Evolutionary conservation across 345 rosid genomes (phyloP).

Genomic region (Eucalyptus cloeziana): DNA sequence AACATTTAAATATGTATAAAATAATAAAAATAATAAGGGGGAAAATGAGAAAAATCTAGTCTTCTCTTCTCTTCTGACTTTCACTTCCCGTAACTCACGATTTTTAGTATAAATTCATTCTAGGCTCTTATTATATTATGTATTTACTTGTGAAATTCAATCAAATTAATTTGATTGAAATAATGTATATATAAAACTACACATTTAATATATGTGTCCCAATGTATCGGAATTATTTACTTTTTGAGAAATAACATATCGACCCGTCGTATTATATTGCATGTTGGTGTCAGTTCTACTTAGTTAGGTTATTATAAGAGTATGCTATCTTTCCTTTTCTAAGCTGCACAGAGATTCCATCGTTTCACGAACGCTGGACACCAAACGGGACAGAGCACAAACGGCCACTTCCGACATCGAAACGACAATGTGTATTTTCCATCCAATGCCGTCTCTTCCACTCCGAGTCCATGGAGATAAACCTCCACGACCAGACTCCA

Average conservation of each 20-base stretch:
- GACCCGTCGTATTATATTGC: accelerated
- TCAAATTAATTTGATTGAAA: too few relatives aligned
- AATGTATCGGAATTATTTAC: accelerated
- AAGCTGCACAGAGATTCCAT: background rate
- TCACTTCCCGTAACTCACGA: accelerated
- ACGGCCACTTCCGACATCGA: background rate
- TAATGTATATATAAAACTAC: too few relatives aligned
- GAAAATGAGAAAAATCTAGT: too few relatives aligned
- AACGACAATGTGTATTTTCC: background rate
- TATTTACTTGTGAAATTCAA: too few relatives aligned
- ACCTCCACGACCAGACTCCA: background rate
- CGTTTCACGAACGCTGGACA: too few relatives aligned
- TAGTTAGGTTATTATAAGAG: background rate
- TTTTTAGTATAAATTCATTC: too few relatives aligned
- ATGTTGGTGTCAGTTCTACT: accelerated
- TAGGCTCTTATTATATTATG: too few relatives aligned
- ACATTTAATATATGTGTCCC: accelerated
- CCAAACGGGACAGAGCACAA: background rate
- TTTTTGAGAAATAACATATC: too few relatives aligned
- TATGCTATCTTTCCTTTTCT: background rate
- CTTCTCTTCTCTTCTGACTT: too few relatives aligned
- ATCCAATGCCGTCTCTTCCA: background rate
- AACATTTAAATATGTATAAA: too few relatives aligned
- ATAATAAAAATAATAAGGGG: too few relatives aligned
- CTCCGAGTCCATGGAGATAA: background rate